Conservation (phyloP, 345 rosid genomes). For the Eucalyptus victrix region DNA sequence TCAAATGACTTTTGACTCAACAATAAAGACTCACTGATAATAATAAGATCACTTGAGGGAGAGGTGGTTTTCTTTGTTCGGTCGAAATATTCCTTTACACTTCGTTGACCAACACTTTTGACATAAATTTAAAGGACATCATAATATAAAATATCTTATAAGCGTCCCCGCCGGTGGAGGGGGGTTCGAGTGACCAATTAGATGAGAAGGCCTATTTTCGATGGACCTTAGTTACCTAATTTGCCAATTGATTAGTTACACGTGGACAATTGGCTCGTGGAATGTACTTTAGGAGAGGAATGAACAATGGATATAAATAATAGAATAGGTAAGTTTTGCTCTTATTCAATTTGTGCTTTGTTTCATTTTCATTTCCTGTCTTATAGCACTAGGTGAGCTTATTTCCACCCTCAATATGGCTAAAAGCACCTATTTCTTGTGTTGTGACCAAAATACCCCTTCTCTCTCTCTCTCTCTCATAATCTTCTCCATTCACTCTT, state of each 20-base stretch:
- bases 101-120: background rate
- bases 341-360: background rate
- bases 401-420: background rate
- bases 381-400: background rate
- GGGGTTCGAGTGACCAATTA: background rate
- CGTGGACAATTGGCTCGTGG: background rate
- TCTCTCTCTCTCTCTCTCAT: background rate
- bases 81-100: background rate
- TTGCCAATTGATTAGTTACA: background rate
- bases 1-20: background rate
- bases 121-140: background rate
- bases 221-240: background rate
- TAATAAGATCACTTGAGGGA: background rate
- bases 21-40: background rate
- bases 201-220: background rate
- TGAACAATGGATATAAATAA: background rate
- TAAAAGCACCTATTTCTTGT: background rate
- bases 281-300: background rate
- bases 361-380: background rate
- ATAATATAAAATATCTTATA: background rate
- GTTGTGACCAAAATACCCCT: background rate
- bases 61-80: background rate
- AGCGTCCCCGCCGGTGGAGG: background rate
- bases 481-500: background rate
- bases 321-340: background rate